Evolutionary conservation across 2,329 filamentous ascomycete species (phyloP).

Genomic region (Elsinoe fawcettii): DNA sequence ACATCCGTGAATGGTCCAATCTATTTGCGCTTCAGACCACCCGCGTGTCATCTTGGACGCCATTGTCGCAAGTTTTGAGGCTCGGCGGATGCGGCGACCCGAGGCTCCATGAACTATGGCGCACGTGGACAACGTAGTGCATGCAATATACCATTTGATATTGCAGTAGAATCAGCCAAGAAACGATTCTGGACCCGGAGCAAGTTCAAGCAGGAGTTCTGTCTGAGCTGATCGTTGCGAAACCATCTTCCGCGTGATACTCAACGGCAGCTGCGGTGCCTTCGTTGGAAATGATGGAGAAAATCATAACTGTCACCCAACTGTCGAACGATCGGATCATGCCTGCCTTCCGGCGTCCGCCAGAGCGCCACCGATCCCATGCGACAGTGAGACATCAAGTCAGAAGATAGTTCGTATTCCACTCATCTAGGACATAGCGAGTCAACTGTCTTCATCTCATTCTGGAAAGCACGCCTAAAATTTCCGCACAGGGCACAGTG

Average conservation of each 20-base stretch:
- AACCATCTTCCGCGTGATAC: background rate
- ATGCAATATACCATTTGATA: background rate
- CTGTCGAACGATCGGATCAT: background rate
- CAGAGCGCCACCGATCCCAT: background rate
- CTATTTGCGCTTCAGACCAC: background rate
- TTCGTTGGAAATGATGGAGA: background rate
- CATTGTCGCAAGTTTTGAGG: background rate
- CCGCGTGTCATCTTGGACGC: background rate
- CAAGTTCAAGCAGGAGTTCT: background rate
- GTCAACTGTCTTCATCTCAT: background rate
- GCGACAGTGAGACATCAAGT: background rate
- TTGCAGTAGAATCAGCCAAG: background rate
- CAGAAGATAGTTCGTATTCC: background rate
- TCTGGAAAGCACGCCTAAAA: background rate
- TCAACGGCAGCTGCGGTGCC: background rate
- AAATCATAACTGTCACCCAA: background rate
- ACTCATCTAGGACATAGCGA: background rate
- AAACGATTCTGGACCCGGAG: background rate
- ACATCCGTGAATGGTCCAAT: background rate
- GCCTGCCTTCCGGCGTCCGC: background rate
- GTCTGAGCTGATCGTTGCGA: background rate
- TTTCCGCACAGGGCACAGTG: background rate
- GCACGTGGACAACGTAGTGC: background rate
- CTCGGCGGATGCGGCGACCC: background rate
- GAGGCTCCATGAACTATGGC: background rate